These are phyloP conservation scores for Beta corolliflora DNA, from an alignment of 179 eudicot genomes.

Conservation along the genomic window DNA sequence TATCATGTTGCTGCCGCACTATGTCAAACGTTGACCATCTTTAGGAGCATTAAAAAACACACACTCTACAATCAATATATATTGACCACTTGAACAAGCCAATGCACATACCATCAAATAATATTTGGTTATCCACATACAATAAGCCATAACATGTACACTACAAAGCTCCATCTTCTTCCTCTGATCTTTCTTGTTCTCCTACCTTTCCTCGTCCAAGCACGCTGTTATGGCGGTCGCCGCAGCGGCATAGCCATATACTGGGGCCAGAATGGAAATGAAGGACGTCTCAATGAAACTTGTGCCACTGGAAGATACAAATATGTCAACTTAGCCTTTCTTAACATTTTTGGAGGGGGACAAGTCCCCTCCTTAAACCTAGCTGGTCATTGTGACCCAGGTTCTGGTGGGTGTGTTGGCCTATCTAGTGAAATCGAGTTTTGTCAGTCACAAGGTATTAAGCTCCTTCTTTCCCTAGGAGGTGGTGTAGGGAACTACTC, in stretches of 20 bases:
- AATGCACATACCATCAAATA: background rate
- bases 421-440: conserved; percentile 35
- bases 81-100: conserved; percentile 6
- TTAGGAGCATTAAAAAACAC: background rate
- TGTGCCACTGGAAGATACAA: conserved; percentile 58
- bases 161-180: conserved; percentile 25
- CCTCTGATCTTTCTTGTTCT: conserved; percentile 33
- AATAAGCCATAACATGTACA: conserved; percentile 27
- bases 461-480: conserved; percentile 57
- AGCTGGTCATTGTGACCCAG: conserved; percentile 68
- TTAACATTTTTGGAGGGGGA: conserved; percentile 56
- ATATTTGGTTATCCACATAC: background rate
- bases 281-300: conserved; percentile 54
- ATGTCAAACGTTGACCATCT: conserved; percentile 35
- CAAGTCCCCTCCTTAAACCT: conserved; percentile 59
- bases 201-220: conserved; percentile 25
- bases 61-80: conserved; percentile 3
- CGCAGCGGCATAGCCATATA: conserved; percentile 38
- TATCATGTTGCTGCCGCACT: conserved; percentile 4
- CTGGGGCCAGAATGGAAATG: conserved; percentile 66
- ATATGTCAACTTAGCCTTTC: conserved; percentile 64
- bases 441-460: conserved; percentile 55
- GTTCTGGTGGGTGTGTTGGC: conserved; percentile 47
- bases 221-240: background rate
- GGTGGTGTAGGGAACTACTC: conserved; percentile 66